Conservation (phyloP, 441 rosid genomes). For the Breynia disticha region DNA sequence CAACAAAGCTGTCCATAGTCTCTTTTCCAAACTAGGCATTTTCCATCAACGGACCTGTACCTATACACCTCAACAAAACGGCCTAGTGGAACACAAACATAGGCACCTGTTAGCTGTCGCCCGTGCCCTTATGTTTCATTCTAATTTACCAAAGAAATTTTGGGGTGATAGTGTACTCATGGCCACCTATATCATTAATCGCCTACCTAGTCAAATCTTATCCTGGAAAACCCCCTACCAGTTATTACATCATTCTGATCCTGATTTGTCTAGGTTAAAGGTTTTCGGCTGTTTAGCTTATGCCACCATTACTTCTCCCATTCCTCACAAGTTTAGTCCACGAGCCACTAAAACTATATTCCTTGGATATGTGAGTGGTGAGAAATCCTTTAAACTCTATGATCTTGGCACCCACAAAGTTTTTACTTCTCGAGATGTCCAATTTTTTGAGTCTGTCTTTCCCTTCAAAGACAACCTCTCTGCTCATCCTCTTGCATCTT, state of each 20-base stretch:
- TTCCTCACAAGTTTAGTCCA: neutral
- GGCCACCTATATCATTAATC: no score
- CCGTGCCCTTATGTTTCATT: neutral
- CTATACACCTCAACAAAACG: no score
- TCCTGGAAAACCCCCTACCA: neutral
- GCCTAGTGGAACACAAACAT: neutral
- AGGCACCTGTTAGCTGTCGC: neutral
- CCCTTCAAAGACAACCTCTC: neutral
- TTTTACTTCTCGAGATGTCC: neutral
- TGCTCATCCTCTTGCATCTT: neutral
- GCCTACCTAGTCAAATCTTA: neutral
- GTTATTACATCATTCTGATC: neutral
- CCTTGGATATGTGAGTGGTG: neutral
- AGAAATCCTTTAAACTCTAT: no score
- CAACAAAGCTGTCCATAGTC: no score
- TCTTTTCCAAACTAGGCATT: no score
- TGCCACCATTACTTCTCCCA: no score
- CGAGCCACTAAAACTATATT: neutral
- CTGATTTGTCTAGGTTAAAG: neutral
- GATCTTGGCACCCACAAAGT: neutral
- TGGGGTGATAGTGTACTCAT: neutral
- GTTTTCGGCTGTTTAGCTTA: neutral
- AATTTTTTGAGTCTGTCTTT: neutral
- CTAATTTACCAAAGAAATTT: neutral
- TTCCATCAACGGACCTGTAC: no score